phyloP scores from a whole-genome alignment of 2,329 filamentous ascomycete species.

The Colletotrichum paranaense region DNA sequence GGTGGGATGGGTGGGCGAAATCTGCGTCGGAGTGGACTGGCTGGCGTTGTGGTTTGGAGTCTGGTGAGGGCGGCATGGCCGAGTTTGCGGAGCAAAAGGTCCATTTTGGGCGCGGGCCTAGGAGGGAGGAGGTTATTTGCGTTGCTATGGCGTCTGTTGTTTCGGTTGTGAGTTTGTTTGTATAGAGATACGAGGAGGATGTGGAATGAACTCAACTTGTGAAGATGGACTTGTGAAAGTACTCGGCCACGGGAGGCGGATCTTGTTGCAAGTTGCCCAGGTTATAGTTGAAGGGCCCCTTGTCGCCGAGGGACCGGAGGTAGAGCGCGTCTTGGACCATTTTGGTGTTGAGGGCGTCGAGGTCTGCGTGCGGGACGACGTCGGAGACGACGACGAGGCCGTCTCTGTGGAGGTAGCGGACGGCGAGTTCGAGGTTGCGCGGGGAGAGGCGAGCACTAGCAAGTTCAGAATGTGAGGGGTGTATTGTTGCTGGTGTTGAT shows the following conservation, averaged over 20 bases:
- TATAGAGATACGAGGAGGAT: not conserved
- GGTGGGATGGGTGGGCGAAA: slow-evolving; percentile 64
- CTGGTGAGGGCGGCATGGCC: slow-evolving; percentile 60
- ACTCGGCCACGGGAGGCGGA: slow-evolving; percentile 60
- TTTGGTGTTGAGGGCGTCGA: slow-evolving; percentile 66
- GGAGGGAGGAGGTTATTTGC: slow-evolving; percentile 64
- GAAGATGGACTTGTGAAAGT: slow-evolving; percentile 63
- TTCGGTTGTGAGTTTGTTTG: not conserved
- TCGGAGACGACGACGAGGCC: slow-evolving; percentile 68
- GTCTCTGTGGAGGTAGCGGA: slow-evolving; percentile 61
- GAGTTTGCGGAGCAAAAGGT: slow-evolving; percentile 70
- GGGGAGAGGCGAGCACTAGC: slow-evolving; percentile 45
- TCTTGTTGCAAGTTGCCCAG: slow-evolving; percentile 72
- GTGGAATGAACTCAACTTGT: slow-evolving; percentile 53
- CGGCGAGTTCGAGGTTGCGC: slow-evolving; percentile 66
- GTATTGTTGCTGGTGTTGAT: slow-evolving; percentile 39
- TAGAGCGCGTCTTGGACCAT: slow-evolving; percentile 69
- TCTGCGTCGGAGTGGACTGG: slow-evolving; percentile 71
- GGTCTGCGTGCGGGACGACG: slow-evolving; percentile 59
- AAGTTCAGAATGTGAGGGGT: slow-evolving; percentile 45
- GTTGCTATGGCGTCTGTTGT: slow-evolving; percentile 62
- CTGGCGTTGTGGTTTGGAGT: slow-evolving; percentile 54
- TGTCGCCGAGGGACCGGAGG: slow-evolving; percentile 62
- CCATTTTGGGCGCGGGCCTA: slow-evolving; percentile 66
- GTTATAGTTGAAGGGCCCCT: slow-evolving; percentile 72